These are phyloP conservation scores for Amoebophrya sp. DNA, from an alignment of 169 alveolate genomes.

Conservation along the genomic window DNA sequence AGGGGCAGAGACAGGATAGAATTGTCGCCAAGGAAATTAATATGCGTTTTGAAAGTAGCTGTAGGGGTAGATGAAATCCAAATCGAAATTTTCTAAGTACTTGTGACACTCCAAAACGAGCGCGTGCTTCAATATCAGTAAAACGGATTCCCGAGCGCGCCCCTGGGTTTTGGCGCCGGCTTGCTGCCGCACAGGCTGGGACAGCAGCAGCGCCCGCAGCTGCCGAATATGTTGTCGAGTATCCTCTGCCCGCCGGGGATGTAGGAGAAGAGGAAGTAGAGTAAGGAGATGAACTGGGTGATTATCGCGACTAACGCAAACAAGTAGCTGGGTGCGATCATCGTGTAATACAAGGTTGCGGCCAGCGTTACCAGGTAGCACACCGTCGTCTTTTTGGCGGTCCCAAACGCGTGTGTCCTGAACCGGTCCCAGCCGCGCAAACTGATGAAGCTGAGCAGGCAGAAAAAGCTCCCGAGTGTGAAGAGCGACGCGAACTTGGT, in stretches of 20 bases:
- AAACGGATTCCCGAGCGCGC: neutral
- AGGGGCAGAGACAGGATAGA: too few species aligned
- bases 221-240: neutral
- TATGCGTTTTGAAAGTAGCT: too few species aligned
- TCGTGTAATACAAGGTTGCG: neutral
- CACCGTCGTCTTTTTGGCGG: neutral
- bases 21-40: too few species aligned
- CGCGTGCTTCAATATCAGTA: neutral
- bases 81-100: too few species aligned
- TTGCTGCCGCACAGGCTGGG: neutral
- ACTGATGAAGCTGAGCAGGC: neutral
- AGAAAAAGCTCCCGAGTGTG: neutral
- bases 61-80: too few species aligned
- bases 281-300: neutral
- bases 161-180: neutral
- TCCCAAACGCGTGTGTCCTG: neutral
- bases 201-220: neutral
- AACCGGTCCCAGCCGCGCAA: neutral
- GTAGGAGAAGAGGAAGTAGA: slow-evolving; percentile 7
- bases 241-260: neutral
- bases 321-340: neutral
- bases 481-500: neutral
- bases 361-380: neutral
- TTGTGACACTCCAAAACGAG: too few species aligned
- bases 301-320: neutral